Percentiles rank a stretch among this genome's conserved stretches.
Evolutionary conservation across 768 basidiomycete genomes (phyloP).

Genomic region (Lentinus brumalis): DNA sequence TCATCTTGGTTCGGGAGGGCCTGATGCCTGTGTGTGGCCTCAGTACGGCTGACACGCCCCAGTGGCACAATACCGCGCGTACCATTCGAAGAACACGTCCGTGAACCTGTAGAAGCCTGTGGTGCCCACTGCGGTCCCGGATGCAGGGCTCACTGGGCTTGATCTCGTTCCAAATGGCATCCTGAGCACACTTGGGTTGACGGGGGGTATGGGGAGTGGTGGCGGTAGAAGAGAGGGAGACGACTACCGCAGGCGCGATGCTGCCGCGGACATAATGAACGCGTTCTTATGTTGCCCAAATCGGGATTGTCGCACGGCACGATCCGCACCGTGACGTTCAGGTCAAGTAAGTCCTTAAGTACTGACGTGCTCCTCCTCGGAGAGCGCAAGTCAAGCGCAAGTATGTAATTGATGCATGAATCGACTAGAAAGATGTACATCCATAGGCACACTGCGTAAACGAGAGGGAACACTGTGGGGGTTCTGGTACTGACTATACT

Average conservation of each 20-base stretch:
- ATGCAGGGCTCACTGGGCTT: not conserved
- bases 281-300: constrained; percentile 17
- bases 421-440: too few relatives aligned
- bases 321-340: not conserved
- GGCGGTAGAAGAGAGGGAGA: constrained; percentile 2
- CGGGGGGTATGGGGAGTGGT: not conserved
- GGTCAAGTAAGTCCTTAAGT: not conserved
- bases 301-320: constrained; percentile 5
- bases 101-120: constrained; percentile 84
- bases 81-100: constrained; percentile 84
- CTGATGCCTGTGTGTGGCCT: constrained; percentile 47
- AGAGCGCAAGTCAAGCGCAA: not conserved
- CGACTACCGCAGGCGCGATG: constrained; percentile 13
- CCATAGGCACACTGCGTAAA: too few relatives aligned
- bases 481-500: too few relatives aligned
- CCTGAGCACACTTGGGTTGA: constrained; percentile 5
- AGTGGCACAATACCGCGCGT: not conserved
- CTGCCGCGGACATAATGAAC: not conserved
- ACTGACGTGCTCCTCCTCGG: not conserved
- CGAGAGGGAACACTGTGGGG: too few relatives aligned
- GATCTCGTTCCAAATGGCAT: constrained; percentile 3
- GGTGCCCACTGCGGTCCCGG: constrained; percentile 35
- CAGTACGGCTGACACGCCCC: not conserved
- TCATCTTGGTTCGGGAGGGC: constrained; percentile 62
- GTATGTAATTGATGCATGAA: too few relatives aligned